phyloP scores from a whole-genome alignment of 805 yeast species.

The Yarrowia divulgata region DNA sequence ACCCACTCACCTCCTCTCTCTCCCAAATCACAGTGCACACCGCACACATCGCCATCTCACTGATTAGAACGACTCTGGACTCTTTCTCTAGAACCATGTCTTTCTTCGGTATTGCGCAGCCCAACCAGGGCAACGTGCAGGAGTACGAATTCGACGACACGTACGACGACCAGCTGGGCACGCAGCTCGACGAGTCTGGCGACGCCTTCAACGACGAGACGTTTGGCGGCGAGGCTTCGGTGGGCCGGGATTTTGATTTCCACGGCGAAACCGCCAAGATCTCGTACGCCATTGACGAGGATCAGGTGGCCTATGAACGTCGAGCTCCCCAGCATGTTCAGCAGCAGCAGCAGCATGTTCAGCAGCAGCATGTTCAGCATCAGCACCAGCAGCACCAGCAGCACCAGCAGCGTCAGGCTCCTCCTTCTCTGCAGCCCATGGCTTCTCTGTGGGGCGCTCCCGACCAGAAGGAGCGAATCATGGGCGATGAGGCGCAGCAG shows the following conservation, averaged over 20 bases:
- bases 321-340: constrained; percentile 50
- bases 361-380: no score
- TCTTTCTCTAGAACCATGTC: constrained; percentile 6
- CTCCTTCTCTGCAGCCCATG: constrained; percentile 64
- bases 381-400: constrained; percentile 42
- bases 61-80: background rate
- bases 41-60: background rate
- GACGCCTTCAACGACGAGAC: constrained; percentile 85
- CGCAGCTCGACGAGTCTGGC: constrained; percentile 65
- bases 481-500: constrained; percentile 18
- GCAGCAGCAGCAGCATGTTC: constrained; percentile 36
- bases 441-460: constrained; percentile 70
- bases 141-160: constrained; percentile 80
- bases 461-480: constrained; percentile 45
- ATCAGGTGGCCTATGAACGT: constrained; percentile 47
- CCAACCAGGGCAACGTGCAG: constrained; percentile 43
- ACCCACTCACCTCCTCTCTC: background rate
- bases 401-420: constrained; percentile 50
- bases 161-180: constrained; percentile 79
- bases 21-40: background rate
- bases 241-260: constrained; percentile 72
- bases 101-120: constrained; percentile 30
- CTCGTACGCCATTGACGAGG: constrained; percentile 47
- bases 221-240: constrained; percentile 62
- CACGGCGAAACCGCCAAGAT: constrained; percentile 53